Base-by-base conservation (phyloP, 768 basidiomycete species). In the Podaxis sp. region DNA sequence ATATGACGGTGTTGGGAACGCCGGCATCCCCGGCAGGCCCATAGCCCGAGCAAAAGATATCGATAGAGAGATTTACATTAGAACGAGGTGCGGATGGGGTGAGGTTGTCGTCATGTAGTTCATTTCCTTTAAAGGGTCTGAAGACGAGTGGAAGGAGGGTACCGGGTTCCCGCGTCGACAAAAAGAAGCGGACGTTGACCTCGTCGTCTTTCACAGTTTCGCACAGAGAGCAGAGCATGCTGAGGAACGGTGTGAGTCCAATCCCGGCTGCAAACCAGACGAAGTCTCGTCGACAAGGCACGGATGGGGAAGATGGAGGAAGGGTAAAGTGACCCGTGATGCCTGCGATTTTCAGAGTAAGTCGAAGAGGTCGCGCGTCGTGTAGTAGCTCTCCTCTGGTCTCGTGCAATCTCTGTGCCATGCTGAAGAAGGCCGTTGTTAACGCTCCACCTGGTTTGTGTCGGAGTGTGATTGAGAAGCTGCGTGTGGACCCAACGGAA, bases 251-350 rank as follows among this genome's bases (percentile, higher is more conserved):
- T 17, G 87, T 88, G 20, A 88, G 51, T 3, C 87, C 87, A 40
- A 89, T 87, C 0, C 87, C 87, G 24, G 85, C 87, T 0, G 85
- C 86, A 20, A 85, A 71, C 85, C 84, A 87, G 28, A 87, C 70
- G 28, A 85, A 66, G 40, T 74, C 74, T 15, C 62, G 65, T 33
- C 30, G 8, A 7, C 62, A 37, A 28, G 68, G 38, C 44, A 3
- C 6, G 17, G 41, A n/a, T 12, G 28, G 28, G 36, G 56, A 13
- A 26, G 36, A 30, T 36, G 15, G 11, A 13, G 62, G 50, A 22
- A 85, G 72, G 8, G 73, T 70, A 61, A 87, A 88, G 4, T 80
- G 77, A 5, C 87, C 88, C 0, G 73, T 78, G 33, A 88, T 71
- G 3, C 87, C 86, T 2, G 83, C 74, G 8, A 87, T 73, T n/a